Base-by-base conservation (phyloP, 2,329 filamentous ascomycete genomes). In the Lasiodiplodia gonubiensis region DNA sequence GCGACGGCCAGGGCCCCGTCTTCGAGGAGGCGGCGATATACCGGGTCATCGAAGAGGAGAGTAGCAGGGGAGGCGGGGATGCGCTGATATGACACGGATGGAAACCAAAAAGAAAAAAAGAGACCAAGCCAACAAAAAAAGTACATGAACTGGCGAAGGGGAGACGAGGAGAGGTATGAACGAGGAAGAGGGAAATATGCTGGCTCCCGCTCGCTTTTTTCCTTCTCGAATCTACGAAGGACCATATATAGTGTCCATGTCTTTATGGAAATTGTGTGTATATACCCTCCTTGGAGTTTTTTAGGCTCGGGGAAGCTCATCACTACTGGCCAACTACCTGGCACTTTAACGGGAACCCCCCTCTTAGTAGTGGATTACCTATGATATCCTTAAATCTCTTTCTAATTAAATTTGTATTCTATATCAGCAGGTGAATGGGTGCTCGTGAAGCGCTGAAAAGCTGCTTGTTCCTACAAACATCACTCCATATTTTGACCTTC, bases 1-100 rank as follows among this genome's bases (percentile, higher is more conserved):
- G 93, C 76, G 92, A 97, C 79, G 94, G 93, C 2, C 90, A 93
- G 75, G 82, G 94, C 0, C 94, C 94, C 2, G 93, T 95, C 49
- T 97, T 97, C 73, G 89, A 91, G 69, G 94, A 97, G 78, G 81
- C 86, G 27, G 87, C 88, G 53, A 90, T 98, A 18, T 78, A 88
- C 52, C 82, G 84, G 69, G 92, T 92, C 18, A 94, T 98, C 70
- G 87, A 92, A 77, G 86, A 90, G 73, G 86, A 90, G 73, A 89
- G 91, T 35, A 88, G 89, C 25, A 89, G 88, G 72, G 91, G 91
- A 21, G 91, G 88, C 54, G 66, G 57, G 11, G 93, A 97, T 78
- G 92, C 95, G 77, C 83, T 97, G 68, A 85, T 91, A 72, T 90
- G 70, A 77, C 30, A 21, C 14, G 21, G 27, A 21, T 35, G 16